phyloP scores from a whole-genome alignment of 108 stramenopile genomes.

The Nannochloropsis gaditana region DNA sequence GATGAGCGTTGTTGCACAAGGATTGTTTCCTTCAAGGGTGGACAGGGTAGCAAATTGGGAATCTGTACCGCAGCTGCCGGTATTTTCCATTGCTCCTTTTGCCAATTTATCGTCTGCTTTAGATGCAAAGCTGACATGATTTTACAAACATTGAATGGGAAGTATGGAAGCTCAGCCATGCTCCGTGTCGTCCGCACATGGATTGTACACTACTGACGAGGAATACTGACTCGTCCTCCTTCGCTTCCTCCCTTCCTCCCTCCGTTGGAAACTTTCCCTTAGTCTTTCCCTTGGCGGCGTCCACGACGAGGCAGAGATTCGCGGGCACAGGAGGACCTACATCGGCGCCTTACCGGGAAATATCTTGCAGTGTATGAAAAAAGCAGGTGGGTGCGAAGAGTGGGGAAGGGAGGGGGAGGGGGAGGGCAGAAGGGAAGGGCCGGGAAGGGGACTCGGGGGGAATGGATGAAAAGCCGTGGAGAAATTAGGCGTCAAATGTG shows the following conservation, averaged over 20 bases:
- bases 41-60: too few species aligned
- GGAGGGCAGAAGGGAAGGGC: background rate
- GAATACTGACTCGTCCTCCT: background rate
- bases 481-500: too few species aligned
- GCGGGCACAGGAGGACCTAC: constrained; percentile 50
- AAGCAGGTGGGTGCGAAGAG: background rate
- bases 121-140: too few species aligned
- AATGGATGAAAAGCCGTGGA: too few species aligned
- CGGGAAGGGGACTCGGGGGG: background rate
- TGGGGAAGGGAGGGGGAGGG: background rate
- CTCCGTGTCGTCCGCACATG: too few species aligned
- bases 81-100: too few species aligned
- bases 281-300: constrained; percentile 47
- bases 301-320: constrained; percentile 49
- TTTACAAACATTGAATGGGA: too few species aligned
- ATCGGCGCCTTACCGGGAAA: constrained; percentile 36
- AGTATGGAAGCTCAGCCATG: too few species aligned
- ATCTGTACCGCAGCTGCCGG: too few species aligned
- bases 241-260: background rate
- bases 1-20: background rate
- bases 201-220: too few species aligned
- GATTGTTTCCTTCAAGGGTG: too few species aligned
- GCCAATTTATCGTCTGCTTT: too few species aligned
- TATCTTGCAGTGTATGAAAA: constrained; percentile 19
- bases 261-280: background rate